Conservation (phyloP, 192 early-diverging fungal species). For the Coemansia sp. region DNA sequence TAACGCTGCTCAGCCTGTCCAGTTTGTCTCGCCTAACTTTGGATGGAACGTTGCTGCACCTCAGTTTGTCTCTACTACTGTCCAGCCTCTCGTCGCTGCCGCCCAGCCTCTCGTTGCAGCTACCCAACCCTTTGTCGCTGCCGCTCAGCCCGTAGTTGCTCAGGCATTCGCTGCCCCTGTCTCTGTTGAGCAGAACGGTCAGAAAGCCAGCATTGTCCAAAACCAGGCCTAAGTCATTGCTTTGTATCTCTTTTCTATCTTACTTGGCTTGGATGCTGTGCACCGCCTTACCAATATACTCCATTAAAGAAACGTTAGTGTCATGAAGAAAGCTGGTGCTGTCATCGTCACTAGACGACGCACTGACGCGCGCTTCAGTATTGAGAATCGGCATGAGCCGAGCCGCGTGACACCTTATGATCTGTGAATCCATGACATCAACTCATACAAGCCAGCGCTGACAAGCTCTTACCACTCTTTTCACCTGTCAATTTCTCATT, state of each 20-base stretch:
- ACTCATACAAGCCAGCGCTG: not conserved
- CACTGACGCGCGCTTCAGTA: too few relatives aligned
- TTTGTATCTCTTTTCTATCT: not conserved
- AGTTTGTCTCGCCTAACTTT: conserved; percentile 10
- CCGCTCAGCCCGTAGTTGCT: conserved; percentile 15
- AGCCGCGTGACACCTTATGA: not conserved
- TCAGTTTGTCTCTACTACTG: conserved; percentile 17
- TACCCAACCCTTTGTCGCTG: conserved; percentile 6
- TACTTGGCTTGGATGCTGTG: not conserved
- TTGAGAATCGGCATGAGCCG: not conserved
- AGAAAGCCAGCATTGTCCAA: conserved; percentile 32
- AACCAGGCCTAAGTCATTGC: conserved; percentile 20
- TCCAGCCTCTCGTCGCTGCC: conserved; percentile 6
- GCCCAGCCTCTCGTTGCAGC: conserved; percentile 9
- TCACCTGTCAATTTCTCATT: conserved; percentile 2
- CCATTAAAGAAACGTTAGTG: not conserved
- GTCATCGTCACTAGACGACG: not conserved
- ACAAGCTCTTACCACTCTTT: not conserved
- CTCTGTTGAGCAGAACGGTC: conserved; percentile 27
- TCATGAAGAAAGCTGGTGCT: not conserved
- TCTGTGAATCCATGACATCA: not conserved
- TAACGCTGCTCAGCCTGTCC: conserved; percentile 17
- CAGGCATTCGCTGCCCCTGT: conserved; percentile 12
- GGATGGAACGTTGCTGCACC: conserved; percentile 14
- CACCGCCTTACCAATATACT: conserved; percentile 9